Conservation (phyloP, 1,284 basidiomycete genomes). For the Cutaneotrichosporon cutaneum region DNA sequence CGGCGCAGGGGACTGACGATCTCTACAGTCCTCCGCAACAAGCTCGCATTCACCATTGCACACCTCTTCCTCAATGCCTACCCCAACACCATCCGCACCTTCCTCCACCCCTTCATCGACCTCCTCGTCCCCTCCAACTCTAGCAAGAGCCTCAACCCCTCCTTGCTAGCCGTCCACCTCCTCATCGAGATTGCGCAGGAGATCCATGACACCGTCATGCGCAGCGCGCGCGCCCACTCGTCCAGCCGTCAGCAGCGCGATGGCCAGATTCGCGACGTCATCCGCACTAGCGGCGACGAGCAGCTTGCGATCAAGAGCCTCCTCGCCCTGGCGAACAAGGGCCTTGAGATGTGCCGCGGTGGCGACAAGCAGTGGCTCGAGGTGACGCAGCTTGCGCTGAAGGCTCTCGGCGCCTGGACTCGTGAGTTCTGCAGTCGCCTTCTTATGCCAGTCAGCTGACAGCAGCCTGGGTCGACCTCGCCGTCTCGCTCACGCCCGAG, state of each 20-base stretch:
- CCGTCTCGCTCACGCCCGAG: constrained; percentile 85
- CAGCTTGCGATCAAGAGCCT: constrained; percentile 82
- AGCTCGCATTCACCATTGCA: constrained; percentile 95
- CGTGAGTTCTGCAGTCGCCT: constrained; percentile 62
- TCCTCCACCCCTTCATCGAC: constrained; percentile 55
- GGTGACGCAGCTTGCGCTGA: constrained; percentile 81
- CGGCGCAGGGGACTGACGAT: neutral
- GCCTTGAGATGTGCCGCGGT: constrained; percentile 59
- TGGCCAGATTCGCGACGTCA: constrained; percentile 78
- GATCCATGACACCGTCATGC: constrained; percentile 86
- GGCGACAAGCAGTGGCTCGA: constrained; percentile 65
- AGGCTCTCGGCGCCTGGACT: constrained; percentile 90
- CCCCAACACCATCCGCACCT: constrained; percentile 44
- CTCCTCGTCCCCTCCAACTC: constrained; percentile 42
- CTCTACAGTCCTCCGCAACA: constrained; percentile 65
- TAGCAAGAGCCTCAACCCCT: constrained; percentile 69
- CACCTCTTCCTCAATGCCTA: constrained; percentile 84
- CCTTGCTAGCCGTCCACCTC: constrained; percentile 77
- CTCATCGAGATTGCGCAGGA: constrained; percentile 89
- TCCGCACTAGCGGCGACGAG: constrained; percentile 80
- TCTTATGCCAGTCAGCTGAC: constrained; percentile 19
- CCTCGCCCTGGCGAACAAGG: constrained; percentile 75
- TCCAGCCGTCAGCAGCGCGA: constrained; percentile 72
- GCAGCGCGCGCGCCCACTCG: constrained; percentile 67
- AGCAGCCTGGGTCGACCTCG: constrained; percentile 96